A percentile compares a stretch with the other conserved stretches of the same genome.
These are phyloP conservation scores for Stagonosporopsis cucurbitacearum DNA, from an alignment of 2,329 filamentous ascomycete species.

Conservation along the genomic window DNA sequence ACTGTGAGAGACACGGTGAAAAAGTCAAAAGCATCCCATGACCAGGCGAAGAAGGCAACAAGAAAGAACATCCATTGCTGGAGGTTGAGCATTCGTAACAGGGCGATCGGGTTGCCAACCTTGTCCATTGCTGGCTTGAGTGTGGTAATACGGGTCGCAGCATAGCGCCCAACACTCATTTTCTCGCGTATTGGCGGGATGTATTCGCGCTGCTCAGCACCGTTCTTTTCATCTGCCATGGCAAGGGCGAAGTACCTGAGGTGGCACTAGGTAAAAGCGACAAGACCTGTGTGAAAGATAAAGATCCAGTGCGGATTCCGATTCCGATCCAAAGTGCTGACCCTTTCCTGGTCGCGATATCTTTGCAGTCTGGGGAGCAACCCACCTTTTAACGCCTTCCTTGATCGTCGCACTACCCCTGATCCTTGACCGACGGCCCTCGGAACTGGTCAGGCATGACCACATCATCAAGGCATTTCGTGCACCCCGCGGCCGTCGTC, in stretches of 20 bases:
- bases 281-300: background rate
- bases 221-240: conserved; percentile 33
- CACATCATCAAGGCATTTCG: conserved; percentile 2
- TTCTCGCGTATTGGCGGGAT: conserved; percentile 14
- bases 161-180: conserved; percentile 53
- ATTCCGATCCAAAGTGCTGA: background rate
- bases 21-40: conserved; percentile 63
- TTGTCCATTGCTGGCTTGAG: conserved; percentile 63
- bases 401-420: conserved; percentile 1
- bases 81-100: conserved; percentile 58
- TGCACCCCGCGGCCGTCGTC: conserved; percentile 15
- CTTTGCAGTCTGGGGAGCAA: conserved; percentile 1
- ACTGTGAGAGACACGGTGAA: conserved; percentile 67
- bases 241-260: background rate
- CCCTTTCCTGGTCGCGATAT: background rate
- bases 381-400: conserved; percentile 9
- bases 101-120: conserved; percentile 61
- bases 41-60: conserved; percentile 57
- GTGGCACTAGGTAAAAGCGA: no score
- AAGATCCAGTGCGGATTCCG: background rate
- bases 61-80: conserved; percentile 67
- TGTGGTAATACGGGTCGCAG: conserved; percentile 60
- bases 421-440: background rate
- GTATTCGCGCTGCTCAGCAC: conserved; percentile 26
- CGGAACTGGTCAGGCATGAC: background rate